Base-by-base conservation (phyloP, 73 alveolate genomes). In the Paramecium tetraurelia region DNA sequence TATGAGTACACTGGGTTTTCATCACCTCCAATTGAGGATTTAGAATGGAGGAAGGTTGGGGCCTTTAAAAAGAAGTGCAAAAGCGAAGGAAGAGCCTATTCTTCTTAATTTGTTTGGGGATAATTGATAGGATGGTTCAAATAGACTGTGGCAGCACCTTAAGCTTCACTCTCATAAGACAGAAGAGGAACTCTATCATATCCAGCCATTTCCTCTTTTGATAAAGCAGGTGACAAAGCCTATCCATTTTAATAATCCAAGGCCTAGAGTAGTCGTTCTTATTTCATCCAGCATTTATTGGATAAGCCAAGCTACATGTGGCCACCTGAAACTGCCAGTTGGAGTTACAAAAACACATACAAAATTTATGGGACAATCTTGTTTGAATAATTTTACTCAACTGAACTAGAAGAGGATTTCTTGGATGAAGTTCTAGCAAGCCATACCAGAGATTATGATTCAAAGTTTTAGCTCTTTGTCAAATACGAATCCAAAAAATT, bases 241-340 rank as follows among this genome's bases (percentile, higher is more conserved):
- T 89, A 89, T 71, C 94, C 94, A 22, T 89, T 89, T 33, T 89
- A 89, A 71, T 58, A 40, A 44, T 59, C 86, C 33, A 89, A 89
- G 22, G 58, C 53, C 29, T 24, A 89, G 46, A 70, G 89, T 22
- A 63, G 85, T 63, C 50, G 94, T 24, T n/a, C 43, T 8, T 70
- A 44, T 38, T 89, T 89, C 29, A 59, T 89, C 12, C 16, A 69
- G 35, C 94, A 89, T 46, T 40, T 89, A 70, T 38, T 70, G 29
- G 94, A 89, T 41, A 89, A 89, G 31, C 94, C 94, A 4, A 89
- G 87, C 24, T 77, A 89, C 46, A 89, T 89, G 94, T 89, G 94
- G 94, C 94, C 94, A 18, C 94, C 94, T 31, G 94, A 89, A 72
- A 58, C 58, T 9, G 94, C 94, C 8, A 89, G 87, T 46, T 89